Evolutionary conservation across 2,329 filamentous ascomycete species (phyloP).

Genomic region (Thielaviopsis populi): DNA sequence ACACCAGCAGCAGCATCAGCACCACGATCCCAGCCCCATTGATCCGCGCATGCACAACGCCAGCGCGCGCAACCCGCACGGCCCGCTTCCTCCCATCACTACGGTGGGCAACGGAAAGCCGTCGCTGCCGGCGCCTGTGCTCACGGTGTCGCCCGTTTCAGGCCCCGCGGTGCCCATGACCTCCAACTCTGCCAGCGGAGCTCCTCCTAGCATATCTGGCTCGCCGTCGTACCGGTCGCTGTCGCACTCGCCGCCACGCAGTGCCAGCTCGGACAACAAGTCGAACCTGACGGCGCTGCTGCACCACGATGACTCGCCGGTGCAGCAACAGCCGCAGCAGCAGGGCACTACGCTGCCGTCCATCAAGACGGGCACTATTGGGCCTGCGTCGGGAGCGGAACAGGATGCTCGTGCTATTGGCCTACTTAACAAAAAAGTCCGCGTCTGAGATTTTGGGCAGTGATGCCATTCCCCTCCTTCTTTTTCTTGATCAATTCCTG

Average conservation of each 20-base stretch:
- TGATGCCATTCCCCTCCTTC: too few species aligned
- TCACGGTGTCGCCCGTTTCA: constrained; percentile 32
- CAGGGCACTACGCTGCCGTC: constrained; percentile 30
- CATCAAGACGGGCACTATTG: constrained; percentile 26
- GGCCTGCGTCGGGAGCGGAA: constrained; percentile 28
- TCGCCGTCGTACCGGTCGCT: constrained; percentile 16
- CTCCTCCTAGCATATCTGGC: constrained; percentile 13
- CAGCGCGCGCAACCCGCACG: constrained; percentile 28
- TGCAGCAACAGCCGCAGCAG: constrained; percentile 28
- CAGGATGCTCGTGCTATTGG: constrained; percentile 52
- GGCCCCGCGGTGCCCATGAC: constrained; percentile 28
- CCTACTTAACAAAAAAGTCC: constrained; percentile 48
- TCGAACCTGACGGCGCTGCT: constrained; percentile 35
- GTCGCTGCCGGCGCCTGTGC: constrained; percentile 31
- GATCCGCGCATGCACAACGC: constrained; percentile 26
- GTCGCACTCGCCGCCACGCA: constrained; percentile 12
- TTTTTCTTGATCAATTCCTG: too few species aligned
- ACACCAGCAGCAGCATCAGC: not conserved
- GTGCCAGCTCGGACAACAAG: constrained; percentile 24
- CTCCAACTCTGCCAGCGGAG: not conserved
- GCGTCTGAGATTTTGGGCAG: constrained; percentile 21
- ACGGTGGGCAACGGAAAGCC: constrained; percentile 23
- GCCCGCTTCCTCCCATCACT: constrained; percentile 31
- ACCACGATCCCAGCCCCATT: constrained; percentile 26
- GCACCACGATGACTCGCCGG: constrained; percentile 34